A percentile compares a stretch with the other conserved stretches of the same genome.
These are phyloP conservation scores for Trichoderma gracile DNA, from an alignment of 2,329 filamentous ascomycete species.

Conservation along the genomic window DNA sequence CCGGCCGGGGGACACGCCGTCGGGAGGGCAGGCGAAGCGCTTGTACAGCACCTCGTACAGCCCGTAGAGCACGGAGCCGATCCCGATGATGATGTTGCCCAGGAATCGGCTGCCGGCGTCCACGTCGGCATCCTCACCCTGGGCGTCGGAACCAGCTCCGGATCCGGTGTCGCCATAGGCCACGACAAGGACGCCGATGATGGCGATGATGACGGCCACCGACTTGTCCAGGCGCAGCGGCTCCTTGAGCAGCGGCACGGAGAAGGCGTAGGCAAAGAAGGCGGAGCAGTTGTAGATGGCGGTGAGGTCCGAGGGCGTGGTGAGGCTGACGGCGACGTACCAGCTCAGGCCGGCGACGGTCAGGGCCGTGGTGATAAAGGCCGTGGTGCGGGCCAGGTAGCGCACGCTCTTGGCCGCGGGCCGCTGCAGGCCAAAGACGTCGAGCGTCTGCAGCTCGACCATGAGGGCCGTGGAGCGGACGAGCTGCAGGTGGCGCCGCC, in stretches of 20 bases:
- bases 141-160: constrained; percentile 31
- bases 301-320: constrained; percentile 88
- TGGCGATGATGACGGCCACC: constrained; percentile 81
- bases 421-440: constrained; percentile 53
- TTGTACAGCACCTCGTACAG: constrained; percentile 98
- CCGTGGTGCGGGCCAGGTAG: constrained; percentile 79
- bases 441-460: constrained; percentile 77
- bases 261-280: constrained; percentile 98
- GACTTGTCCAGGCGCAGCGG: constrained; percentile 82
- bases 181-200: constrained; percentile 87
- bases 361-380: constrained; percentile 78
- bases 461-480: constrained; percentile 66
- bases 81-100: constrained; percentile 88
- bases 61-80: constrained; percentile 89
- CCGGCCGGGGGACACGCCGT: constrained; percentile 79
- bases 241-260: constrained; percentile 84
- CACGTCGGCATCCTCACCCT: constrained; percentile 46
- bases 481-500: constrained; percentile 62
- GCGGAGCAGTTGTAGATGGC: constrained; percentile 99
- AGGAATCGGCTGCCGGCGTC: constrained; percentile 66
- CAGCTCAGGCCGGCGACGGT: constrained; percentile 90
- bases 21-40: constrained; percentile 85
- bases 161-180: constrained; percentile 79
- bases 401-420: constrained; percentile 36
- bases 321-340: constrained; percentile 94